phyloP scores from a whole-genome alignment of 1,284 basidiomycete species.

The Golubevia sp. region DNA sequence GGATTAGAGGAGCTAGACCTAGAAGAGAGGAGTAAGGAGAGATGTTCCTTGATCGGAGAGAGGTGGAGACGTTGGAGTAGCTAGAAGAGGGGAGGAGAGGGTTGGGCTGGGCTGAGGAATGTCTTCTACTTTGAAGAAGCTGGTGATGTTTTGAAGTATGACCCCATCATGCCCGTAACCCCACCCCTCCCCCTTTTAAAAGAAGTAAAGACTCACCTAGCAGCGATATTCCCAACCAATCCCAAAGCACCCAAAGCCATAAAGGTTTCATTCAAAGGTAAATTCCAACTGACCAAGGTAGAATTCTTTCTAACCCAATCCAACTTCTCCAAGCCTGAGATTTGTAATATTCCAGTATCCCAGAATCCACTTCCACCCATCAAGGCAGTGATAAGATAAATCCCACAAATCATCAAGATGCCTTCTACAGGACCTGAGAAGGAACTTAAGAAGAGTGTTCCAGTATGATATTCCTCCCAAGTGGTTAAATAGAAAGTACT shows the following conservation, averaged over 20 bases:
- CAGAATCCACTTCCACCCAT: slow-evolving; percentile 71
- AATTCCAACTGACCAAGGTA: slow-evolving; percentile 65
- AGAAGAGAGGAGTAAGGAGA: background rate
- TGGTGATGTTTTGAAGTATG: too few relatives aligned
- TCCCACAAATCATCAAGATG: slow-evolving; percentile 80
- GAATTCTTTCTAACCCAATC: slow-evolving; percentile 48
- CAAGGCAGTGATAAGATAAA: slow-evolving; percentile 75
- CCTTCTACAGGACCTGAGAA: slow-evolving; percentile 97
- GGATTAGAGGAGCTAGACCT: slow-evolving; percentile 23
- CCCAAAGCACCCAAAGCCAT: slow-evolving; percentile 80
- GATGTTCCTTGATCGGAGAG: slow-evolving; percentile 4
- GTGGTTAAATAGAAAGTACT: slow-evolving; percentile 93
- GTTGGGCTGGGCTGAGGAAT: background rate
- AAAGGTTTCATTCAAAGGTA: slow-evolving; percentile 83
- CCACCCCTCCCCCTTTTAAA: background rate
- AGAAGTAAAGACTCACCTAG: slow-evolving; percentile 65
- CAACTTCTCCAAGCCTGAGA: slow-evolving; percentile 69
- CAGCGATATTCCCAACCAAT: slow-evolving; percentile 79
- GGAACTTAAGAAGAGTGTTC: slow-evolving; percentile 67
- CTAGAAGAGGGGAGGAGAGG: background rate
- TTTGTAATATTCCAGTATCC: slow-evolving; percentile 74
- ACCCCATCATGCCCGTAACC: too few relatives aligned
- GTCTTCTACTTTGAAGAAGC: too few relatives aligned
- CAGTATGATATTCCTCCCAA: slow-evolving; percentile 98
- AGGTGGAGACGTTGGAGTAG: slow-evolving; percentile 41